phyloP scores from a whole-genome alignment of 2,329 filamentous ascomycete genomes.

The Cladorrhinum sp. region DNA sequence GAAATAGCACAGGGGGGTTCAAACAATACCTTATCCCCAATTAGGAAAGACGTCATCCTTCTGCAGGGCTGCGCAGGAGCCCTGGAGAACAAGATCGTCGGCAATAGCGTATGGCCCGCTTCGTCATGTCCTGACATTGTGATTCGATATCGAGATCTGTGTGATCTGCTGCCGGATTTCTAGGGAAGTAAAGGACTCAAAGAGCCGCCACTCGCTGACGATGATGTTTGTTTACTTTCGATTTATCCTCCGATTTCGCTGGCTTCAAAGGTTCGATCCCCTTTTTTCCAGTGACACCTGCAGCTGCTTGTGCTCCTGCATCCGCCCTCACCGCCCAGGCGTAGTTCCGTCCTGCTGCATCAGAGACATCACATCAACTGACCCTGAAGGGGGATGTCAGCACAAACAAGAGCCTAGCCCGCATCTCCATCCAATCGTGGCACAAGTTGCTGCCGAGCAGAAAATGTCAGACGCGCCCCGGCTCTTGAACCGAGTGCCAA shows the following conservation, averaged over 20 bases:
- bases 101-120: constrained; percentile 10
- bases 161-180: neutral
- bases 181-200: constrained; percentile 2
- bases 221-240: constrained; percentile 22
- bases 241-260: no score
- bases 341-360: constrained; percentile 3
- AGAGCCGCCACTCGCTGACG: neutral
- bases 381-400: constrained; percentile 15
- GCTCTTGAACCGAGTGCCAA: constrained; percentile 16
- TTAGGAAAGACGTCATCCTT: constrained; percentile 25
- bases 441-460: constrained; percentile 11
- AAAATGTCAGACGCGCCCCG: constrained; percentile 14
- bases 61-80: constrained; percentile 16
- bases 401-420: constrained; percentile 12
- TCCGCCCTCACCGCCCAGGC: constrained; percentile 10
- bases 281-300: neutral
- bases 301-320: neutral
- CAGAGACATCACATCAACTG: constrained; percentile 12
- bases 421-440: constrained; percentile 21
- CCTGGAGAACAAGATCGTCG: constrained; percentile 22
- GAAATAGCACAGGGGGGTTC: constrained; percentile 20
- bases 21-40: constrained; percentile 6
- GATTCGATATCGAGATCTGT: constrained; percentile 5
- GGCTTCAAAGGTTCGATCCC: no score
- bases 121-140: constrained; percentile 10